phyloP scores from a whole-genome alignment of 75 land plant species.

The Sequoia sempervirens region DNA sequence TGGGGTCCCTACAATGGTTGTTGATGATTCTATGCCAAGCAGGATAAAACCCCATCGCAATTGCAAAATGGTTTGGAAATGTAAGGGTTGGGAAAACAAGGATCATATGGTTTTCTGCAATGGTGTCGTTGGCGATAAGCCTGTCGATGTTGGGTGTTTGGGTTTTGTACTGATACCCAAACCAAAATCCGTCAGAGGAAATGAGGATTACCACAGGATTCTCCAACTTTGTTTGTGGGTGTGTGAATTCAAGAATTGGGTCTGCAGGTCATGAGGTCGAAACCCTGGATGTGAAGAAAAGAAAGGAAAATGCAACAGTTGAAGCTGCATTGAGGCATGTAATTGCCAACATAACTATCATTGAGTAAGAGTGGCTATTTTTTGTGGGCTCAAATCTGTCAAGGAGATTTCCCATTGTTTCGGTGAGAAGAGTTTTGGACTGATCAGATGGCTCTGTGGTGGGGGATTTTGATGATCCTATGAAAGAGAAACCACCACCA shows the following conservation, averaged over 20 bases:
- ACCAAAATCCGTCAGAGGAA: constrained; percentile 89
- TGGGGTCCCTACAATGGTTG: too few species aligned
- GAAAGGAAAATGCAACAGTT: constrained; percentile 9
- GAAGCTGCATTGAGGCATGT: constrained; percentile 1
- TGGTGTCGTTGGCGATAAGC: constrained; percentile 71
- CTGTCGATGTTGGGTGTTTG: constrained; percentile 50
- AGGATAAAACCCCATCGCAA: too few species aligned
- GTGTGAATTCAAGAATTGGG: background rate
- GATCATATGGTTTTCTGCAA: constrained; percentile 73
- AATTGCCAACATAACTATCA: background rate
- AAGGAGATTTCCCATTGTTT: background rate
- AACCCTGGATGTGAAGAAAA: constrained; percentile 21
- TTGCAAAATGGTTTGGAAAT: too few species aligned
- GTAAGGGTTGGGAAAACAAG: constrained; percentile 94
- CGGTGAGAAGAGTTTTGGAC: background rate
- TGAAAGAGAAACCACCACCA: background rate
- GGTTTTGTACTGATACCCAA: constrained; percentile 82
- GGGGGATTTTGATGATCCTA: background rate
- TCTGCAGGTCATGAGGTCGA: background rate
- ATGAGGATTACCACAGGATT: constrained; percentile 65
- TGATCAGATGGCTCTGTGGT: background rate
- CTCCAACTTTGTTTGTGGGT: constrained; percentile 44
- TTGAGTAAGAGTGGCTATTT: background rate
- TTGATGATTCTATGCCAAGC: too few species aligned
- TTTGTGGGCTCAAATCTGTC: too few species aligned